A percentile compares a stretch with the other conserved stretches of the same genome.
These are phyloP conservation scores for Amanita pseudoporphyria DNA, from an alignment of 768 basidiomycete species.

Conservation along the genomic window DNA sequence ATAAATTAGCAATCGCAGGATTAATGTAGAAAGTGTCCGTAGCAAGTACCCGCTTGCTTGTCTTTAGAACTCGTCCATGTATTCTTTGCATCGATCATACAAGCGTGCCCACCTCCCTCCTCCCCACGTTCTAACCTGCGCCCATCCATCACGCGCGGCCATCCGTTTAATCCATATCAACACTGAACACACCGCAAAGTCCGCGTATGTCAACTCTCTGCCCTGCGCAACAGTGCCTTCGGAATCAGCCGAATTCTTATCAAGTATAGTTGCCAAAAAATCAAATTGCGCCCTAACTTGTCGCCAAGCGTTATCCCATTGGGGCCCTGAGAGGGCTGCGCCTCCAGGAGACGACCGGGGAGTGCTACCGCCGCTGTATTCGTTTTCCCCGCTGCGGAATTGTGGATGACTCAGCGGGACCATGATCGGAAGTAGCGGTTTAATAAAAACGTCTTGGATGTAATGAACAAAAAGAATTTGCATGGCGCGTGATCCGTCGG, in stretches of 20 bases:
- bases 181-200: conserved; percentile 64
- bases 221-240: conserved; percentile 61
- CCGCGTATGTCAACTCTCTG: conserved; percentile 57
- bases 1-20: neutral
- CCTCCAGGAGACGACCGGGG: conserved; percentile 10
- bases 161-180: conserved; percentile 69
- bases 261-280: conserved; percentile 52
- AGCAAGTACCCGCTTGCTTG: no score
- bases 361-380: neutral
- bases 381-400: conserved; percentile 20
- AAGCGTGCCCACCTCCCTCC: conserved; percentile 57
- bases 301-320: conserved; percentile 56
- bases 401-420: conserved; percentile 57
- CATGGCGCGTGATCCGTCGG: conserved; percentile 58
- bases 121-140: conserved; percentile 59
- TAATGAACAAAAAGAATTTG: conserved; percentile 65
- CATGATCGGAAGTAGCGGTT: conserved; percentile 62
- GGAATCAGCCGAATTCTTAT: conserved; percentile 56
- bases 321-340: conserved; percentile 23
- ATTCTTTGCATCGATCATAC: conserved; percentile 50
- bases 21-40: neutral
- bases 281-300: conserved; percentile 60
- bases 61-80: conserved; percentile 63
- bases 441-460: conserved; percentile 53
- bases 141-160: conserved; percentile 68